Evolutionary conservation across 148 eudicot species (phyloP).

Genomic region (Rhododendron griersonianum): DNA sequence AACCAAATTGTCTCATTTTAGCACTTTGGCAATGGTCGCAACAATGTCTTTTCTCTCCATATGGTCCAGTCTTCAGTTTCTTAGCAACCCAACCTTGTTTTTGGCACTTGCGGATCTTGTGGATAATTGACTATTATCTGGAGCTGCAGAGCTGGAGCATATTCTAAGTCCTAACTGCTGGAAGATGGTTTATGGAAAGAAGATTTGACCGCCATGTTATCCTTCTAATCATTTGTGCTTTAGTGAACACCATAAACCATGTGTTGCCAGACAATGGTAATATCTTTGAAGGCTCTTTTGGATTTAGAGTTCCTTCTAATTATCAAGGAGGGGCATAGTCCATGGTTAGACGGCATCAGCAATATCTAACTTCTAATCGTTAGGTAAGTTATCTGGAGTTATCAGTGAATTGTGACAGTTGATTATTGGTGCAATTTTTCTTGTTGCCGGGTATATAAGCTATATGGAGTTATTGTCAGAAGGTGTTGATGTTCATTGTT

Average conservation of each 20-base stretch:
- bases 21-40: background rate
- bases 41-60: background rate
- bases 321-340: background rate
- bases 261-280: background rate
- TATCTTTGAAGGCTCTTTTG: background rate
- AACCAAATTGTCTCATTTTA: background rate
- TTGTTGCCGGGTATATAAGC: background rate
- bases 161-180: conserved; percentile 13
- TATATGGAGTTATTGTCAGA: background rate
- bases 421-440: background rate
- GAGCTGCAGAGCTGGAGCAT: conserved; percentile 15
- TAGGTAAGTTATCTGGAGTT: background rate
- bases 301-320: background rate
- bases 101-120: conserved; percentile 29
- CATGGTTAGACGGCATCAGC: background rate
- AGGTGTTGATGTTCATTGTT: background rate
- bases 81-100: background rate
- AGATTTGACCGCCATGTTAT: background rate
- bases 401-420: background rate
- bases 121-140: conserved; percentile 29
- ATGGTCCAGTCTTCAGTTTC: background rate
- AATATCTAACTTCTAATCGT: background rate
- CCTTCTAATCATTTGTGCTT: background rate
- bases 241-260: background rate
- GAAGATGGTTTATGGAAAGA: conserved; percentile 4